Evolutionary conservation across 192 early-diverging fungal species (phyloP).

Genomic region (Cetraspora pellucida): DNA sequence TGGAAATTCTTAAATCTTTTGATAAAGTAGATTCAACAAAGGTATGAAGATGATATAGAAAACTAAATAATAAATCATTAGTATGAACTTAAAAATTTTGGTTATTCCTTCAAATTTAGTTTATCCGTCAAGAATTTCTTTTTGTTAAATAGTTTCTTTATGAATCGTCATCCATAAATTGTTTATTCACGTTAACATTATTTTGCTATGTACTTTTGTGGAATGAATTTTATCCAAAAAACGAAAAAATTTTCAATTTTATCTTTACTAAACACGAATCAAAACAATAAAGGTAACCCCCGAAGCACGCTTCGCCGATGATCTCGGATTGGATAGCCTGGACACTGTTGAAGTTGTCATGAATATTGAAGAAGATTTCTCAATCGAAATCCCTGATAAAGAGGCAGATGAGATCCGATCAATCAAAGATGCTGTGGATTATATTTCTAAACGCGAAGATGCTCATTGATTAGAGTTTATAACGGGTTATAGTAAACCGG

Average conservation of each 20-base stretch:
- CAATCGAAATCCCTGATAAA: conserved; percentile 95
- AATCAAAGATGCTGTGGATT: conserved; percentile 86
- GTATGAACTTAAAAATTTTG: neutral
- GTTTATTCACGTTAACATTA: too few relatives aligned
- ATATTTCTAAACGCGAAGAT: conserved; percentile 70
- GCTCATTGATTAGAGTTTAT: conserved; percentile 62
- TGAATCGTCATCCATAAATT: neutral
- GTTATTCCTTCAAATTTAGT: neutral
- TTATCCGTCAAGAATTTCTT: neutral
- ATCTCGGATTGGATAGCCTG: conserved; percentile 94
- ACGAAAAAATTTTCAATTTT: neutral
- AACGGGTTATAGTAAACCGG: too few relatives aligned
- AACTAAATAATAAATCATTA: neutral
- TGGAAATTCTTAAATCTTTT: conserved; percentile 90
- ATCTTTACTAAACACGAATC: neutral
- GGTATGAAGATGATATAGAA: conserved; percentile 58
- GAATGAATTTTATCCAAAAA: neutral
- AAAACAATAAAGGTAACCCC: conserved; percentile 70
- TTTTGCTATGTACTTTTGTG: neutral
- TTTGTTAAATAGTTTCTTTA: neutral
- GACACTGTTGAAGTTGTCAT: conserved; percentile 99
- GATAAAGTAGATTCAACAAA: conserved; percentile 93
- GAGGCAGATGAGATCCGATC: conserved; percentile 96
- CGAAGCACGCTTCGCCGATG: conserved; percentile 85
- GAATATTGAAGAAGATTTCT: conserved; percentile 99